Evolutionary conservation across 140 eudicot species (phyloP).

Genomic region (Bidens hawaiensis): DNA sequence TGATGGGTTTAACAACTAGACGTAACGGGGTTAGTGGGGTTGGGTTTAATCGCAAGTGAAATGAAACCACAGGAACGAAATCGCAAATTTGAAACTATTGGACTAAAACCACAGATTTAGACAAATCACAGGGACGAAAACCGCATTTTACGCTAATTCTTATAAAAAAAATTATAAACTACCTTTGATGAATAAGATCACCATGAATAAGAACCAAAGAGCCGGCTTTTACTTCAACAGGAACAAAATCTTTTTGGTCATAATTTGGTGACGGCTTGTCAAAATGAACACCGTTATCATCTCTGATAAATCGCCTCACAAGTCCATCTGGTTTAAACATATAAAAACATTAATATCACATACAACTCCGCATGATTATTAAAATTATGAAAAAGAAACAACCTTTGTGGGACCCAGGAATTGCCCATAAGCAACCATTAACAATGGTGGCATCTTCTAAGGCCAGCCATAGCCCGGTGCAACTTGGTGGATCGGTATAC

Average conservation of each 20-base stretch:
- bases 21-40: too few species aligned
- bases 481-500: slow-evolving; percentile 74
- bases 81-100: too few species aligned
- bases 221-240: slow-evolving; percentile 96
- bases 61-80: too few species aligned
- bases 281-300: slow-evolving; percentile 81
- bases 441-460: slow-evolving; percentile 81
- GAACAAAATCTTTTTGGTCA: slow-evolving; percentile 78
- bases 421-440: slow-evolving; percentile 99
- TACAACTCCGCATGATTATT: neutral
- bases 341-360: neutral
- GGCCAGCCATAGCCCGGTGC: slow-evolving; percentile 99
- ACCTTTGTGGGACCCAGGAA: slow-evolving; percentile 98
- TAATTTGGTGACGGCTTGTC: slow-evolving; percentile 74
- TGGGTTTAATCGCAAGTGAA: too few species aligned
- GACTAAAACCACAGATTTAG: too few species aligned
- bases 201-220: slow-evolving; percentile 91
- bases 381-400: neutral
- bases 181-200: slow-evolving; percentile 98
- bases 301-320: slow-evolving; percentile 83
- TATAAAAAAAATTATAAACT: neutral
- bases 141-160: too few species aligned
- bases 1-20: too few species aligned
- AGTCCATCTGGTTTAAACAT: slow-evolving; percentile 56
- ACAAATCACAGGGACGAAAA: too few species aligned